Conservation (phyloP, 192 early-diverging fungal genomes). For the Rhizoclosmatium sp. region DNA sequence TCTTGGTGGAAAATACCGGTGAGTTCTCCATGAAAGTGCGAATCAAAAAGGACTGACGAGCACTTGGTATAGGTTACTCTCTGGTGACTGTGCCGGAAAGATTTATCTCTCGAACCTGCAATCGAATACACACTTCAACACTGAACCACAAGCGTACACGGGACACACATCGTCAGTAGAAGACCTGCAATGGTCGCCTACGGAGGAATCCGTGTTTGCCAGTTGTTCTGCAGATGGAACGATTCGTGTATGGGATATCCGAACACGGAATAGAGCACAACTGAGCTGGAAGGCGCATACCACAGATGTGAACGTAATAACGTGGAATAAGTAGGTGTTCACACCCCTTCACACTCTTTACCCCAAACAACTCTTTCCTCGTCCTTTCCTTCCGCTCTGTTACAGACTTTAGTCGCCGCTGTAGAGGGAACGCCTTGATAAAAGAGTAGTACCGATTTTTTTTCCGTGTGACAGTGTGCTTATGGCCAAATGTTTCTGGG, state of each 20-base stretch:
- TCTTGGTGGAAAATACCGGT: conserved; percentile 29
- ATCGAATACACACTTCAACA: conserved; percentile 70
- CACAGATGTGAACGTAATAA: conserved; percentile 95
- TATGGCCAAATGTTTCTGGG: conserved; percentile 33
- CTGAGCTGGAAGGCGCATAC: conserved; percentile 83
- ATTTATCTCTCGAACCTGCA: conserved; percentile 83
- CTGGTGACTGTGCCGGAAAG: conserved; percentile 81
- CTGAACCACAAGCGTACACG: conserved; percentile 77
- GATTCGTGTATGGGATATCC: conserved; percentile 93
- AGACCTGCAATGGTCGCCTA: conserved; percentile 97
- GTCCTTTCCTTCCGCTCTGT: conserved; percentile 8
- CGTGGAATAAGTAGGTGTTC: conserved; percentile 81
- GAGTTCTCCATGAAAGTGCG: background rate
- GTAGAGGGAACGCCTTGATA: conserved; percentile 8
- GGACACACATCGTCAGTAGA: conserved; percentile 91
- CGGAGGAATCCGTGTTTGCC: conserved; percentile 90
- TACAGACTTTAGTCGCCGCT: conserved; percentile 24
- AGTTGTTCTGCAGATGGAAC: conserved; percentile 90
- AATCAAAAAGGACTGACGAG: background rate
- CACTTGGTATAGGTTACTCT: conserved; percentile 66
- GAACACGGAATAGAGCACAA: conserved; percentile 77
- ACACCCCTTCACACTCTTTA: conserved; percentile 3
- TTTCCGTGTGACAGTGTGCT: conserved; percentile 37
- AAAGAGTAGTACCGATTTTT: background rate
- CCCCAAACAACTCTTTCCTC: background rate